These are phyloP conservation scores for Trichoderma sp. DNA, from an alignment of 2,329 filamentous ascomycete genomes.

Conservation along the genomic window DNA sequence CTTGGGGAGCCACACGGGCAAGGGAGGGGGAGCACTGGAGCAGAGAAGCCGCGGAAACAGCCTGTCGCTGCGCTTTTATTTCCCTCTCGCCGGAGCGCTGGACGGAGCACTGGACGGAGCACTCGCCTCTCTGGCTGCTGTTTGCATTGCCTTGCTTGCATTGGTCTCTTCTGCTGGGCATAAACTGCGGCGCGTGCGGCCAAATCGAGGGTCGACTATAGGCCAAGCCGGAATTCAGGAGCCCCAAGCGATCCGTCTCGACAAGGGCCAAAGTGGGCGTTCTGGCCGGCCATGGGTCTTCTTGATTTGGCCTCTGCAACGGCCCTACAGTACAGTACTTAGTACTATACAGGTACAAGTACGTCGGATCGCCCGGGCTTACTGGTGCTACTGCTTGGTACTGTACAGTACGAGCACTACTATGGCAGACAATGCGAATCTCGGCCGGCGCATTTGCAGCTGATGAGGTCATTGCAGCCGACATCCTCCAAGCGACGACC, in stretches of 20 bases:
- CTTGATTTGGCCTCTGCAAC: background rate
- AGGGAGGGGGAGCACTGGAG: background rate
- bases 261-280: slow-evolving; percentile 16
- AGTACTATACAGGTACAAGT: background rate
- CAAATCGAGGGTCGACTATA: slow-evolving; percentile 6
- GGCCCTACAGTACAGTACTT: too few relatives aligned
- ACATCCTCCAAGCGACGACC: background rate
- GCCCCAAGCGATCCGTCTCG: slow-evolving; percentile 7
- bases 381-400: background rate
- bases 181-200: slow-evolving; percentile 14
- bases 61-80: background rate
- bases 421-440: background rate
- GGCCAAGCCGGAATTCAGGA: slow-evolving; percentile 10
- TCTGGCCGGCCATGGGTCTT: background rate
- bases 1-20: background rate
- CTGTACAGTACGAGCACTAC: too few relatives aligned
- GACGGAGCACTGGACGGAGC: too few relatives aligned
- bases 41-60: background rate
- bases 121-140: too few relatives aligned
- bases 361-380: background rate
- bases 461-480: slow-evolving; percentile 9
- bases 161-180: background rate
- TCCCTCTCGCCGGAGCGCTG: background rate
- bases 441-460: background rate
- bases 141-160: too few relatives aligned